These are phyloP conservation scores for Trichosanthes cucumerina DNA, from an alignment of 306 rosid species.

Conservation along the genomic window DNA sequence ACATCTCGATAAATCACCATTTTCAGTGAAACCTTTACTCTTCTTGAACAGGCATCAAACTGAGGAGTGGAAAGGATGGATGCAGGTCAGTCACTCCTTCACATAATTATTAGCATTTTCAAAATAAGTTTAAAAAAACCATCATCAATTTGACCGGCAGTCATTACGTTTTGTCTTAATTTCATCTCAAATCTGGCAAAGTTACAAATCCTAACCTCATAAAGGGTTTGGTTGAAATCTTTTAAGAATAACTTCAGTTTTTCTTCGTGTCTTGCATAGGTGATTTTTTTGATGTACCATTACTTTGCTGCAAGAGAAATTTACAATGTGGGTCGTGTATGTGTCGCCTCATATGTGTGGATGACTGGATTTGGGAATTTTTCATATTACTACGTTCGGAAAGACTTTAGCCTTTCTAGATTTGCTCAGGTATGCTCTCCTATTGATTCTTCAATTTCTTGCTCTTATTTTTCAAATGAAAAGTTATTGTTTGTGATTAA, in stretches of 20 bases:
- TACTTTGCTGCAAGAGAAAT: slow-evolving; percentile 83
- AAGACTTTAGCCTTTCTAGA: slow-evolving; percentile 85
- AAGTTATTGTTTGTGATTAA: background rate
- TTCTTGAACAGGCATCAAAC: slow-evolving; percentile 97
- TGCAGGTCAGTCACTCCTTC: slow-evolving; percentile 65
- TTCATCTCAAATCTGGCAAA: background rate
- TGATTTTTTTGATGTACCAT: slow-evolving; percentile 88
- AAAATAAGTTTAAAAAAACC: background rate
- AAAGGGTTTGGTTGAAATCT: background rate
- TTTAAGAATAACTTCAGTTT: background rate
- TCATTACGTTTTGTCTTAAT: background rate
- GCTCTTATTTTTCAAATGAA: background rate
- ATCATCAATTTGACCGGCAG: background rate
- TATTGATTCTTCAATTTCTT: background rate
- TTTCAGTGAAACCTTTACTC: slow-evolving; percentile 77
- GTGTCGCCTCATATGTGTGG: slow-evolving; percentile 93
- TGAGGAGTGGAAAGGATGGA: slow-evolving; percentile 99
- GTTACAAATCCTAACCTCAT: background rate
- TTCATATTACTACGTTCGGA: slow-evolving; percentile 83
- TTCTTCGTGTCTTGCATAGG: slow-evolving; percentile 27
- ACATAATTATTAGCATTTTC: background rate
- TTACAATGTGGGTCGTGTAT: slow-evolving; percentile 71
- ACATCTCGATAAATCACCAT: slow-evolving; percentile 75
- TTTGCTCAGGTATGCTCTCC: slow-evolving; percentile 65
- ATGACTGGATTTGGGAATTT: slow-evolving; percentile 99